Conservation (phyloP, 805 yeast species). For the Wickerhamomyces queroliae region DNA sequence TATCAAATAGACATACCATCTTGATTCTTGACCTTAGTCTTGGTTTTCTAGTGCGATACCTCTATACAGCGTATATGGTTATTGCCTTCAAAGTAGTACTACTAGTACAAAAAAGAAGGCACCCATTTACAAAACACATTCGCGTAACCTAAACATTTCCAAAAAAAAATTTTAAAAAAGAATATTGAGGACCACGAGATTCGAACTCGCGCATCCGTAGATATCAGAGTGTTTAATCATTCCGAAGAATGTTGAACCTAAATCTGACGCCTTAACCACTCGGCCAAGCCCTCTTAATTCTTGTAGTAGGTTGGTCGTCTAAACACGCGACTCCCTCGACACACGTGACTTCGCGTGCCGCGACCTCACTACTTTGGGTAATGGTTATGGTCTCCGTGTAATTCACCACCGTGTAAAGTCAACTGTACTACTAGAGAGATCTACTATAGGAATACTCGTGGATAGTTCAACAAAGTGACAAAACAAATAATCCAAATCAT, state of each 20-base stretch:
- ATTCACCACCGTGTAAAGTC: too few relatives aligned
- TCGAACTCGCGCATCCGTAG: slow-evolving; percentile 37
- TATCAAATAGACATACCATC: background rate
- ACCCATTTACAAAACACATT: too few relatives aligned
- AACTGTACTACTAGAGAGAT: too few relatives aligned
- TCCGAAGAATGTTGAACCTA: slow-evolving; percentile 23
- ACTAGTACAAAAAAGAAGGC: too few relatives aligned
- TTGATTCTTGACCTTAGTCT: background rate
- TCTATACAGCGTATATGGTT: too few relatives aligned
- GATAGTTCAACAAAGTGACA: too few relatives aligned
- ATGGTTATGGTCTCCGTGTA: background rate
- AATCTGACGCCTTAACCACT: slow-evolving; percentile 42
- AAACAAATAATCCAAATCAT: slow-evolving; percentile 1
- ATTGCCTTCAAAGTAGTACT: too few relatives aligned
- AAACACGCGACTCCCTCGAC: background rate
- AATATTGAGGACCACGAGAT: slow-evolving; percentile 15
- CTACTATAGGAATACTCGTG: too few relatives aligned
- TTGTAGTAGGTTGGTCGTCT: background rate
- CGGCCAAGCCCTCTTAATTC: slow-evolving; percentile 33
- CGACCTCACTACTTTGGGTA: background rate
- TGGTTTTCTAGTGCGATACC: too few relatives aligned
- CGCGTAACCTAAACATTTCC: background rate
- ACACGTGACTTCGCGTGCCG: background rate
- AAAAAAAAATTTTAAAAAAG: slow-evolving; percentile 7
- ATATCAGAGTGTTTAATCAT: slow-evolving; percentile 30